Evolutionary conservation across 768 basidiomycete genomes (phyloP), one percentile per base, ranked within the genome.

Genomic region (Trametes gibbosa): DNA sequence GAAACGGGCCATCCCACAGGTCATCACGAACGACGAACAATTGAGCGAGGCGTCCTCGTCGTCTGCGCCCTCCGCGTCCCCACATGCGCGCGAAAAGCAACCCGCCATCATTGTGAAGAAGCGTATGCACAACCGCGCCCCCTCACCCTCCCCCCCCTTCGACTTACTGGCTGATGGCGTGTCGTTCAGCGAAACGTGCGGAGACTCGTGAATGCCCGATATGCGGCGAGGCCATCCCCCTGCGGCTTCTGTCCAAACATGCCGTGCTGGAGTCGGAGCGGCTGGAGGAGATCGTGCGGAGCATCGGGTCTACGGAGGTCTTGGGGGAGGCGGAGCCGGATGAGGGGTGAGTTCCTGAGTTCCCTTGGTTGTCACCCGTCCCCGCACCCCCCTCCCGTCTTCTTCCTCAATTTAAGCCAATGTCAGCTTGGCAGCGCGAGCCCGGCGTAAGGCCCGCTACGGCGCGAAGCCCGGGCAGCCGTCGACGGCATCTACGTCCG

Each of bases 201-300:
- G 89, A 91, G 68, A 92, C 88, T 2, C 78, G 84, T 57, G 76
- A 76, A 58, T 93, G 90, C 67, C 91, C 90, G 1, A 82, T 87
- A 39, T 93, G 90, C 72, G 74, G 79, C 14, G 90, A 92, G 68
- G 69, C 69, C 39, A 87, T 93, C 41, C 90, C 90, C 14, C 67
- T 90, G 23, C 84, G 90, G 13, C 77, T 92, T n/a, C 76, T 92
- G 16, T 77, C 76, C 2, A 77, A 75, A 56, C 91, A 92, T 64
- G 78, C 80, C 3, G 78, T 77, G 41, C 77, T 92, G 25, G 90
- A 93, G 70, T 74, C 79, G 35, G 79, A 88, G 64, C 81, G 90
- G 61, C 78, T 91, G 21, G 82, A 90, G 59, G 79, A 82, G 46
- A 86, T 92, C 47, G 80, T 89, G 19, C 75, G 74, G 53, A 78